A percentile compares a stretch with the other conserved stretches of the same genome.
Evolutionary conservation across 2,329 filamentous ascomycete species (phyloP).

Genomic region (Arthrobotrys entomopaga): DNA sequence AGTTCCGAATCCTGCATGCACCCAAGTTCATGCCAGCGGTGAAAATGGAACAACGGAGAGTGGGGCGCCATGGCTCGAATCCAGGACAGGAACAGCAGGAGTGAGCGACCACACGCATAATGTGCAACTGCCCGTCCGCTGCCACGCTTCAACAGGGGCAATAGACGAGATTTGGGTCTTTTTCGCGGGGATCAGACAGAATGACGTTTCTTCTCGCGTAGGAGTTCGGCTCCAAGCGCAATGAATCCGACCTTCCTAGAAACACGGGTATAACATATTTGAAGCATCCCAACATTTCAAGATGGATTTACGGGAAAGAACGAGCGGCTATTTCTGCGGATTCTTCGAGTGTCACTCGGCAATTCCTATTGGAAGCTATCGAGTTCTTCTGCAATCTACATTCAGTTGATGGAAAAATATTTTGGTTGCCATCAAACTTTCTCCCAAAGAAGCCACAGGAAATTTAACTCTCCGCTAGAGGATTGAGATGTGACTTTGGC

Average conservation of each 20-base stretch:
- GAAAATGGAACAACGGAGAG: constrained; percentile 40
- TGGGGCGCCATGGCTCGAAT: constrained; percentile 46
- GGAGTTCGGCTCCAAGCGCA: constrained; percentile 54
- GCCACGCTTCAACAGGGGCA: constrained; percentile 56
- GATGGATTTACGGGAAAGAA: constrained; percentile 1
- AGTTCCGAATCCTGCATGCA: constrained; percentile 53
- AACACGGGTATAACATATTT: constrained; percentile 22
- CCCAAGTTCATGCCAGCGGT: constrained; percentile 43
- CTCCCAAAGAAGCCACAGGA: constrained; percentile 34
- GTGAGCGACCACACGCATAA: constrained; percentile 54
- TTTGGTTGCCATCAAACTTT: constrained; percentile 27
- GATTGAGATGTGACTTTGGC: constrained; percentile 21
- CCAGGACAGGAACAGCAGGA: constrained; percentile 55
- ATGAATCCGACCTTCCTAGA: constrained; percentile 34
- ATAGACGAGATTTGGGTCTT: constrained; percentile 55
- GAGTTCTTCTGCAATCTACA: constrained; percentile 14
- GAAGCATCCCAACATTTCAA: constrained; percentile 13
- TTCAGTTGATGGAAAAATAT: constrained; percentile 7
- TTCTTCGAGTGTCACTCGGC: constrained; percentile 5
- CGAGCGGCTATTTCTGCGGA: constrained; percentile 21
- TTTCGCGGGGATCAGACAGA: constrained; percentile 54
- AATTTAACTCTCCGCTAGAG: constrained; percentile 55
- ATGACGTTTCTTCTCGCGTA: constrained; percentile 56
- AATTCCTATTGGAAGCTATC: constrained; percentile 11
- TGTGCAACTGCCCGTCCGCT: constrained; percentile 56